Evolutionary conservation across 2,329 filamentous ascomycete species (phyloP).

Genomic region (Emmonsiellopsis sp.): DNA sequence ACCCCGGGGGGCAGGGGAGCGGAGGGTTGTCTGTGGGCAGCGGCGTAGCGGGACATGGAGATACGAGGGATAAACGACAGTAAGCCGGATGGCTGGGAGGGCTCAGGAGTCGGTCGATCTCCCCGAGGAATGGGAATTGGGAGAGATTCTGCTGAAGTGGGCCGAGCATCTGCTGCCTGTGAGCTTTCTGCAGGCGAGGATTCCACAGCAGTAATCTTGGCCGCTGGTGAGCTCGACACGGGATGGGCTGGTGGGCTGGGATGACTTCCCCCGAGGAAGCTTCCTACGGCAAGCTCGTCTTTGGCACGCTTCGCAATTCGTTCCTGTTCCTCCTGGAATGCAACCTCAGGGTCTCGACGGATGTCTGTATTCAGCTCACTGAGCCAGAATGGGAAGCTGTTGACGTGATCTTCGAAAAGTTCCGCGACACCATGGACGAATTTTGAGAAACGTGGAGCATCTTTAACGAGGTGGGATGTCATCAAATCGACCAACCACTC

Average conservation of each 20-base stretch:
- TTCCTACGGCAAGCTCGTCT: slow-evolving; percentile 82
- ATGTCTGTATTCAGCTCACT: slow-evolving; percentile 88
- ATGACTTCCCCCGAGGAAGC: slow-evolving; percentile 61
- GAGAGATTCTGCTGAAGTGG: neutral
- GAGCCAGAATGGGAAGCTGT: slow-evolving; percentile 93
- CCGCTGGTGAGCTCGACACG: slow-evolving; percentile 26
- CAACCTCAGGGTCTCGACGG: slow-evolving; percentile 78
- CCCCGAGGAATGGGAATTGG: neutral
- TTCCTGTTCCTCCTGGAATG: slow-evolving; percentile 86
- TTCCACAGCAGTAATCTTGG: slow-evolving; percentile 17
- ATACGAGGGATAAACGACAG: slow-evolving; percentile 72
- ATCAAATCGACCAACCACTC: slow-evolving; percentile 89
- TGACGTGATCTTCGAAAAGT: slow-evolving; percentile 92
- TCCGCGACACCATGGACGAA: slow-evolving; percentile 89
- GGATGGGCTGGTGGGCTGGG: slow-evolving; percentile 21
- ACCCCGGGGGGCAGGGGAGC: slow-evolving; percentile 72
- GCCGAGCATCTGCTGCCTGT: neutral
- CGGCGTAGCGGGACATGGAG: slow-evolving; percentile 68
- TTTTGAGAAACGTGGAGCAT: slow-evolving; percentile 86
- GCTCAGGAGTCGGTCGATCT: neutral
- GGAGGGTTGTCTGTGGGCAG: slow-evolving; percentile 31
- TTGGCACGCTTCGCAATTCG: slow-evolving; percentile 70
- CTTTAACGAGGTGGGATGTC: slow-evolving; percentile 82
- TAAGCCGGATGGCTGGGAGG: slow-evolving; percentile 48
- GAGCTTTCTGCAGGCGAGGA: slow-evolving; percentile 11